phyloP scores from a whole-genome alignment of 2,329 filamentous ascomycete species.

The Fusarium acutatum region DNA sequence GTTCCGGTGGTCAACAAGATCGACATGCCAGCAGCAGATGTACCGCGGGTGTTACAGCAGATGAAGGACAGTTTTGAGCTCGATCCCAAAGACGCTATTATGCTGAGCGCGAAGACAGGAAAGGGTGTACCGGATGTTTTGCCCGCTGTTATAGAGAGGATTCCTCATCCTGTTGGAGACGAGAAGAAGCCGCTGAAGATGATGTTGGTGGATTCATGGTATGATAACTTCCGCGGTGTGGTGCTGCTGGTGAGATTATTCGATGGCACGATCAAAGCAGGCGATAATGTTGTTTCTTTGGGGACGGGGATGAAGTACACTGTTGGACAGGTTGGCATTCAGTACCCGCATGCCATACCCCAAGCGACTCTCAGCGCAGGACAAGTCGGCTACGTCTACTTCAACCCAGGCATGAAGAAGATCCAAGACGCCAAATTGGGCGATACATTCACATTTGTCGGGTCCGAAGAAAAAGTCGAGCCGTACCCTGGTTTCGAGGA shows the following conservation, averaged over 20 bases:
- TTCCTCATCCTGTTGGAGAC: constrained; percentile 83
- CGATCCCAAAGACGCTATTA: constrained; percentile 73
- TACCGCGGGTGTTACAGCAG: constrained; percentile 86
- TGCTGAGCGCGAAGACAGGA: constrained; percentile 93
- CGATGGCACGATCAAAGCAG: constrained; percentile 82
- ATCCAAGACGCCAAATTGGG: constrained; percentile 96
- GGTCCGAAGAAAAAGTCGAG: constrained; percentile 78
- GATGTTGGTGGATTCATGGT: constrained; percentile 97
- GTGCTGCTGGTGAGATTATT: constrained; percentile 91
- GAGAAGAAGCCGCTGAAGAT: constrained; percentile 77
- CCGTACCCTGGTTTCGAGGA: constrained; percentile 94
- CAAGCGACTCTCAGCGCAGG: constrained; percentile 85
- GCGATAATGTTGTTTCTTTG: constrained; percentile 87
- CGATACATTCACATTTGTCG: constrained; percentile 89
- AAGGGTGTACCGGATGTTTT: constrained; percentile 85
- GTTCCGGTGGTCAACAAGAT: constrained; percentile 98
- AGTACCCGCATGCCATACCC: constrained; percentile 87
- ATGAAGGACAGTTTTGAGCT: constrained; percentile 89
- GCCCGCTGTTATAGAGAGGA: constrained; percentile 83
- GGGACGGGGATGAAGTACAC: constrained; percentile 90
- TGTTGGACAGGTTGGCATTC: constrained; percentile 95
- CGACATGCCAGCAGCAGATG: constrained; percentile 88
- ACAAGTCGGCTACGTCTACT: constrained; percentile 95
- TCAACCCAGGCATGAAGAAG: constrained; percentile 98
- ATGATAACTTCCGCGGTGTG: constrained; percentile 94